These are phyloP conservation scores for Raffaelea albimanens DNA, from an alignment of 2,329 filamentous ascomycete species.

Conservation along the genomic window DNA sequence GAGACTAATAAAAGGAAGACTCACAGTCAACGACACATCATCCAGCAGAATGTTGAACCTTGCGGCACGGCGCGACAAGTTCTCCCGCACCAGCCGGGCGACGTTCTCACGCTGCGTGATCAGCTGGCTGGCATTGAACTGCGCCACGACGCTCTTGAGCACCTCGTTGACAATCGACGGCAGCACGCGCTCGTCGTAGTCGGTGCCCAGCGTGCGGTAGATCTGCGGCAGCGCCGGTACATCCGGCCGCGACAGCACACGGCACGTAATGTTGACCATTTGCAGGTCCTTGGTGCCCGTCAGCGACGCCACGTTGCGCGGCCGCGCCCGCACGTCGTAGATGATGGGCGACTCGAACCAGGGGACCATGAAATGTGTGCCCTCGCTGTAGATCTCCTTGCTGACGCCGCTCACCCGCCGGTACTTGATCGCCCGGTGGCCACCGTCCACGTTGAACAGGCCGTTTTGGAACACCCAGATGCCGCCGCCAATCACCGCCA, in stretches of 20 bases:
- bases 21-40: constrained; percentile 90
- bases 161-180: constrained; percentile 99
- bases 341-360: constrained; percentile 97
- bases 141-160: constrained; percentile 93
- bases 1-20: constrained; percentile 19
- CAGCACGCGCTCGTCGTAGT: constrained; percentile 94
- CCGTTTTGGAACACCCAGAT: constrained; percentile 47
- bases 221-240: constrained; percentile 89
- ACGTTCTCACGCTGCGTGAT: constrained; percentile 99
- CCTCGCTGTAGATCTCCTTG: constrained; percentile 95
- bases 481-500: constrained; percentile 37
- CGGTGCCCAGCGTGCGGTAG: constrained; percentile 84
- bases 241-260: constrained; percentile 88
- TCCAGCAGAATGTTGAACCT: constrained; percentile 97
- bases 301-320: constrained; percentile 89
- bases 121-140: constrained; percentile 97
- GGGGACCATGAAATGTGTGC: constrained; percentile 86
- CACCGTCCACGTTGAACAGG: constrained; percentile 84
- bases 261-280: constrained; percentile 99
- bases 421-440: constrained; percentile 98
- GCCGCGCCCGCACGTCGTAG: constrained; percentile 97
- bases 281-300: constrained; percentile 98
- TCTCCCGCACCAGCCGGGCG: constrained; percentile 81
- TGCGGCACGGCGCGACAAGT: constrained; percentile 80
- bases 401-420: constrained; percentile 83